A percentile compares a stretch with the other conserved stretches of the same genome.
phyloP scores from a whole-genome alignment of 306 rosid species.

The Corylus heterophylla region DNA sequence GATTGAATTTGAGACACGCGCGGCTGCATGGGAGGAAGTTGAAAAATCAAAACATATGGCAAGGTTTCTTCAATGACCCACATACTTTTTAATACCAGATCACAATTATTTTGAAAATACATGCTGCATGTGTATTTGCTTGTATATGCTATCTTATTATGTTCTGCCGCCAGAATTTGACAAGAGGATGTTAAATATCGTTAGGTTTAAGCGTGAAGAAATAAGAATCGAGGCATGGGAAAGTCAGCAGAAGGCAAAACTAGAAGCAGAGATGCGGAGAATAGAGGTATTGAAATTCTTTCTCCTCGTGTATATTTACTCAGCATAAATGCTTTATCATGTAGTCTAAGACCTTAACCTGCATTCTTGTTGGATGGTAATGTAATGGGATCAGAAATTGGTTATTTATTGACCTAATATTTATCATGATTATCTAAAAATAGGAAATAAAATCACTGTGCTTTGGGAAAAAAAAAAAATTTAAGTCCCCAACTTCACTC shows the following conservation, averaged over 20 bases:
- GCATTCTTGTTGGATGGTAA: slow-evolving; percentile 8
- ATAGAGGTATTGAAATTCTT: slow-evolving; percentile 59
- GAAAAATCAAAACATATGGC: slow-evolving; percentile 83
- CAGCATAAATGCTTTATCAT: slow-evolving; percentile 9
- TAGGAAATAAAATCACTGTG: no score
- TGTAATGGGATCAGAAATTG: not conserved
- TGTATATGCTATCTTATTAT: not conserved
- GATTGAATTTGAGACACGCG: slow-evolving; percentile 75
- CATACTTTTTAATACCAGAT: slow-evolving; percentile 4
- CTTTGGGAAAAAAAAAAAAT: no score
- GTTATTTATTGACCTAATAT: not conserved
- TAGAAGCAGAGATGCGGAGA: slow-evolving; percentile 85
- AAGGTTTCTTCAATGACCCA: slow-evolving; percentile 53
- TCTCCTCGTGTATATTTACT: not conserved
- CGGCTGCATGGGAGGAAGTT: slow-evolving; percentile 85
- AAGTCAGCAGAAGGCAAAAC: slow-evolving; percentile 74
- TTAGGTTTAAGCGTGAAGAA: slow-evolving; percentile 86
- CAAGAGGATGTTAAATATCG: slow-evolving; percentile 17
- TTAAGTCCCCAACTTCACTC: not conserved
- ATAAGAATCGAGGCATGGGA: slow-evolving; percentile 98
- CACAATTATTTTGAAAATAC: not conserved
- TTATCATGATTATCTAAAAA: not conserved
- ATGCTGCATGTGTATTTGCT: not conserved
- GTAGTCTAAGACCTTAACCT: slow-evolving; percentile 2
- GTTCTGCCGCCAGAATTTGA: slow-evolving; percentile 17